These are phyloP conservation scores for Phytomonas sp. DNA, from an alignment of 208 protist species.

Conservation along the genomic window DNA sequence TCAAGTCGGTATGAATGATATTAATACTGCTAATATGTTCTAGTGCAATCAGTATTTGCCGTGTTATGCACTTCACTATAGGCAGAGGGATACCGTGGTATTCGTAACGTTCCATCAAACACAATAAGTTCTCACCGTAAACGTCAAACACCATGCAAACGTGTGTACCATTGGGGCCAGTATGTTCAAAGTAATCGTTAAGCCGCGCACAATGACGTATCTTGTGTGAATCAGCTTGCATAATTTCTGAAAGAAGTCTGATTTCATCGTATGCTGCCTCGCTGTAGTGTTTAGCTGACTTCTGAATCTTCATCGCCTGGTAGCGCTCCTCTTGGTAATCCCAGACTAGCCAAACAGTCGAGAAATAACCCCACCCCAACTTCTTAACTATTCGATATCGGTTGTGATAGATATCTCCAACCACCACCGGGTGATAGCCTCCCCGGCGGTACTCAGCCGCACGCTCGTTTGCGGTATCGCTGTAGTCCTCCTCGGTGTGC, in stretches of 20 bases:
- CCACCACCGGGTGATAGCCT: constrained; percentile 94
- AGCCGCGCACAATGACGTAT: constrained; percentile 62
- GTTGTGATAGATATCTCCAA: constrained; percentile 92
- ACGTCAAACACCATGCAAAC: constrained; percentile 97
- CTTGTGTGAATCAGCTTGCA: constrained; percentile 66
- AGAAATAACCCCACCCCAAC: constrained; percentile 99
- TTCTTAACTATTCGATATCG: constrained; percentile 93
- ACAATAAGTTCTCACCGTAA: constrained; percentile 94
- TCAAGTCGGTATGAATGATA: constrained; percentile 97
- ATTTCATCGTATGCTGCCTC: constrained; percentile 82
- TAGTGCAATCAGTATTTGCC: constrained; percentile 86
- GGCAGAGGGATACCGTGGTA: constrained; percentile 93
- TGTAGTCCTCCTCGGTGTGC: constrained; percentile 71
- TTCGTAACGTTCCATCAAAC: constrained; percentile 93
- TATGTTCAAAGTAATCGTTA: constrained; percentile 88
- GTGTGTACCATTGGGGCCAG: constrained; percentile 84
- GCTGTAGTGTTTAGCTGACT: constrained; percentile 68
- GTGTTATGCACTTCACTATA: constrained; percentile 91
- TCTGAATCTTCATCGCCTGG: constrained; percentile 81
- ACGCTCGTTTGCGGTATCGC: constrained; percentile 80
- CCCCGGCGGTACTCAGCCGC: constrained; percentile 87
- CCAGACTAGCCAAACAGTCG: constrained; percentile 97
- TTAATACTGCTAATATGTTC: constrained; percentile 92
- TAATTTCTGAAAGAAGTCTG: constrained; percentile 73
- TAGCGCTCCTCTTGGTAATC: constrained; percentile 93